Conservation (phyloP, 2,329 filamentous ascomycete species). For the Aspergillus thermomutatus region DNA sequence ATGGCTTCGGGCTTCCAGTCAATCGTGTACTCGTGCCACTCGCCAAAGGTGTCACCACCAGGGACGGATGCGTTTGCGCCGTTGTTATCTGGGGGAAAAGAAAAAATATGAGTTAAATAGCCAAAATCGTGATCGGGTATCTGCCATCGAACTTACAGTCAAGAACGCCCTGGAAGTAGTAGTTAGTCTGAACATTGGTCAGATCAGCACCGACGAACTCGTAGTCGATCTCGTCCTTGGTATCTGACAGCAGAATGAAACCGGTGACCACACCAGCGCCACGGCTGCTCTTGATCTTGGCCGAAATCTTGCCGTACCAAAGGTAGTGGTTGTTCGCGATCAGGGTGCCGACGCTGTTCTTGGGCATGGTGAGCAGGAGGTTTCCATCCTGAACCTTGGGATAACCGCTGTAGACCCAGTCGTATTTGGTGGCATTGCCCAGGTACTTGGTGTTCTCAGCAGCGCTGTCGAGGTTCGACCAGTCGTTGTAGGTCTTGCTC, state of each 20-base stretch:
- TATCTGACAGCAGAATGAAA: slow-evolving; percentile 91
- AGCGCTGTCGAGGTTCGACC: slow-evolving; percentile 69
- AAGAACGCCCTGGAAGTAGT: slow-evolving; percentile 91
- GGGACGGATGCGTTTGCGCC: slow-evolving; percentile 62
- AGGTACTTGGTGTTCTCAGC: slow-evolving; percentile 75
- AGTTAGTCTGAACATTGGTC: slow-evolving; percentile 82
- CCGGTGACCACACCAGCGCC: slow-evolving; percentile 91
- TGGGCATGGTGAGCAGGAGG: slow-evolving; percentile 84
- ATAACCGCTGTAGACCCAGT: slow-evolving; percentile 86
- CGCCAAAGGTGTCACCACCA: slow-evolving; percentile 65
- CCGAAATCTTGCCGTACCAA: slow-evolving; percentile 94
- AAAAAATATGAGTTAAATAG: neutral
- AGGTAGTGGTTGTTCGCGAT: slow-evolving; percentile 82
- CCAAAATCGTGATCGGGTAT: neutral
- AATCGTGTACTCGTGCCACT: slow-evolving; percentile 88
- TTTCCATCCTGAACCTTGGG: slow-evolving; percentile 61
- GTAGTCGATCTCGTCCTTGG: slow-evolving; percentile 98
- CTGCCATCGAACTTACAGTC: slow-evolving; percentile 66
- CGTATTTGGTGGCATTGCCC: slow-evolving; percentile 72
- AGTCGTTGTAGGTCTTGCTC: slow-evolving; percentile 64
- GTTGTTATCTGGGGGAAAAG: slow-evolving; percentile 61
- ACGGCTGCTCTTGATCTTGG: slow-evolving; percentile 77
- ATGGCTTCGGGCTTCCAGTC: slow-evolving; percentile 86
- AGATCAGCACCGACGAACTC: slow-evolving; percentile 87
- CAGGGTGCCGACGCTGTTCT: slow-evolving; percentile 80